A percentile compares a stretch with the other conserved stretches of the same genome.
phyloP scores from a whole-genome alignment of 78 protist genomes.

The Dictyostelium intermedium region DNA sequence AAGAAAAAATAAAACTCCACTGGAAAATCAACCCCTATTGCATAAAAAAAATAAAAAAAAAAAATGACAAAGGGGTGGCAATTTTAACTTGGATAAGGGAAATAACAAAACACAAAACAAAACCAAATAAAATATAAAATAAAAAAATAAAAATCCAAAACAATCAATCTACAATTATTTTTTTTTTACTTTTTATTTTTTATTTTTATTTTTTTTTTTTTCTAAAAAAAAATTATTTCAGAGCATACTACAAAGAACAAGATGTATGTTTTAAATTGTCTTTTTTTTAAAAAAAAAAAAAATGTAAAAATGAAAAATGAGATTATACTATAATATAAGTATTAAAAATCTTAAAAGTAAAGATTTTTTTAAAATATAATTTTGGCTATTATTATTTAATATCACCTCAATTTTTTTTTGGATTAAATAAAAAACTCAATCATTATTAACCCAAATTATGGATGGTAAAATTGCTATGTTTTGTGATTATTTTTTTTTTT shows the following conservation, averaged over 20 bases:
- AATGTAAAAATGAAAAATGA: background rate
- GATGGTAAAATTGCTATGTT: background rate
- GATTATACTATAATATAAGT: background rate
- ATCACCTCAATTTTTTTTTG: background rate
- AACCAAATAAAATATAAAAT: background rate
- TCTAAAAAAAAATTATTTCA: background rate
- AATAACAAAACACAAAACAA: background rate
- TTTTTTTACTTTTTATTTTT: no score
- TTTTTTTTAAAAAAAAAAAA: no score
- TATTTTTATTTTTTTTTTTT: no score
- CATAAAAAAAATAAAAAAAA: no score
- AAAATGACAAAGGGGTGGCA: background rate
- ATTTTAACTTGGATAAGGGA: background rate
- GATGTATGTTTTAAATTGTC: background rate
- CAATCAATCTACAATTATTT: background rate
- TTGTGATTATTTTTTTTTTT: no score
- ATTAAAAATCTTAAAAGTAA: background rate
- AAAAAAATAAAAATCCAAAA: no score
- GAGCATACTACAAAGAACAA: background rate
- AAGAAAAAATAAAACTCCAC: no score
- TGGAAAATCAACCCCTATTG: no score
- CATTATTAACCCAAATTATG: background rate
- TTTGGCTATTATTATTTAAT: background rate
- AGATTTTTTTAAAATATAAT: background rate
- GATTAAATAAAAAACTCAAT: no score